phyloP scores from a whole-genome alignment of 2,329 filamentous ascomycete species.

The Leptographium lundbergii region DNA sequence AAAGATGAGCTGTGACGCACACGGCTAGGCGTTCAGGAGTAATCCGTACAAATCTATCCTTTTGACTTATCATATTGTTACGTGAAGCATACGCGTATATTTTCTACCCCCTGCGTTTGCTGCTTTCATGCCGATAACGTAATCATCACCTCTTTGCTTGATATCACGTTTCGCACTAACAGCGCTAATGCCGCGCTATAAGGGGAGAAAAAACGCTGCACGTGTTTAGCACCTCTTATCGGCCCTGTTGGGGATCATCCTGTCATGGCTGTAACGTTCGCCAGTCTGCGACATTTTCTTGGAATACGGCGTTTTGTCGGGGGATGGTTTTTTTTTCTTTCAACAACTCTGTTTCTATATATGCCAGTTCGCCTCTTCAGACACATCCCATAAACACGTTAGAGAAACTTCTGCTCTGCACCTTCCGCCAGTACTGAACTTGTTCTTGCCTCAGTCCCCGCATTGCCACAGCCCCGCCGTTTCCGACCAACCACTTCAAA shows the following conservation, averaged over 20 bases:
- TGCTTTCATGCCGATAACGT: not conserved
- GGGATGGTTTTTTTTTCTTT: not conserved
- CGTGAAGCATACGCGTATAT: not conserved
- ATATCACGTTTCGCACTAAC: not conserved
- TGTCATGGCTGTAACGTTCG: not conserved
- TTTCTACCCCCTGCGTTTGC: not conserved
- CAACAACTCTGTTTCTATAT: not conserved
- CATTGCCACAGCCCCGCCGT: slow-evolving; percentile 8
- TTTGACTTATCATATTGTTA: not conserved
- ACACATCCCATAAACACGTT: no score
- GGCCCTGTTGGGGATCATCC: not conserved
- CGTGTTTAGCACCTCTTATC: not conserved
- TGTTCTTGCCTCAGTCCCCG: not conserved
- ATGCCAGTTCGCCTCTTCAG: not conserved
- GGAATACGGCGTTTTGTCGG: not conserved
- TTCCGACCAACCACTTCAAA: not conserved
- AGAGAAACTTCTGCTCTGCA: not conserved
- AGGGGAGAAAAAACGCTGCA: not conserved
- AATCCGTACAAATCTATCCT: not conserved
- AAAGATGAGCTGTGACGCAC: slow-evolving; percentile 37
- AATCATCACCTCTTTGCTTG: not conserved
- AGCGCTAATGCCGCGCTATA: not conserved
- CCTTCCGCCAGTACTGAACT: not conserved
- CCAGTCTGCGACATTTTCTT: not conserved
- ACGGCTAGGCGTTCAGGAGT: not conserved